Evolutionary conservation across 768 basidiomycete genomes (phyloP).

Genomic region (Naganishia onofrii): DNA sequence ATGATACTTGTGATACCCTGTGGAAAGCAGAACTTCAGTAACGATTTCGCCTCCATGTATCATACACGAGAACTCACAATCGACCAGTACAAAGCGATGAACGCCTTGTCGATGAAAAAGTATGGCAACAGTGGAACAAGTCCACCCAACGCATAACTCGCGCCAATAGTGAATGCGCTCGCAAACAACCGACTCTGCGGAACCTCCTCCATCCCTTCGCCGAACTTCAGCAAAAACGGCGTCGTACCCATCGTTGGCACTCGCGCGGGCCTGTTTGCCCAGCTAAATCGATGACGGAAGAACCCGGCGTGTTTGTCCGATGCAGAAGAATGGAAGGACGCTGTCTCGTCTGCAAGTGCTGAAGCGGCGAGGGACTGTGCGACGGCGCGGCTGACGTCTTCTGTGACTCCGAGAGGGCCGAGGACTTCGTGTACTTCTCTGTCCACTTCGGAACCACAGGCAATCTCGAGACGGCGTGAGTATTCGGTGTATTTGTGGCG

Average conservation of each 20-base stretch:
- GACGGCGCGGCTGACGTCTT: conserved; percentile 72
- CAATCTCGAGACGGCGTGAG: conserved; percentile 74
- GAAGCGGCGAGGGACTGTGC: conserved; percentile 64
- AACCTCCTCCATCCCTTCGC: conserved; percentile 91
- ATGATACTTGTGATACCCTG: conserved; percentile 69
- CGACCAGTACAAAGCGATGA: conserved; percentile 56
- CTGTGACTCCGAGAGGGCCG: conserved; percentile 84
- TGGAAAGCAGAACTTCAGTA: not conserved
- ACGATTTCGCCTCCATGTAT: not conserved
- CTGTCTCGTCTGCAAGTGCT: conserved; percentile 33
- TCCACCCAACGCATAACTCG: conserved; percentile 89
- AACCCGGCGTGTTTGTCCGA: conserved; percentile 20
- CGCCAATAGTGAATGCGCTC: conserved; percentile 68
- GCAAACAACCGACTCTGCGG: conserved; percentile 62
- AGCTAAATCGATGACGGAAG: conserved; percentile 24
- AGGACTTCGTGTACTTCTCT: conserved; percentile 86
- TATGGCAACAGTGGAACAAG: conserved; percentile 88
- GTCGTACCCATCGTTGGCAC: conserved; percentile 71
- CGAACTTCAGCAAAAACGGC: conserved; percentile 91
- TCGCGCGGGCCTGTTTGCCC: not conserved
- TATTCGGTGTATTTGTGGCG: conserved; percentile 74
- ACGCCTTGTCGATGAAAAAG: conserved; percentile 76
- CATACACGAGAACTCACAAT: conserved; percentile 53
- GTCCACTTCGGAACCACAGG: conserved; percentile 93
- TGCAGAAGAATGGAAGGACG: not conserved